Base-by-base conservation (phyloP, 2,329 filamentous ascomycete species). In the Cadophora luteo-olivacea region DNA sequence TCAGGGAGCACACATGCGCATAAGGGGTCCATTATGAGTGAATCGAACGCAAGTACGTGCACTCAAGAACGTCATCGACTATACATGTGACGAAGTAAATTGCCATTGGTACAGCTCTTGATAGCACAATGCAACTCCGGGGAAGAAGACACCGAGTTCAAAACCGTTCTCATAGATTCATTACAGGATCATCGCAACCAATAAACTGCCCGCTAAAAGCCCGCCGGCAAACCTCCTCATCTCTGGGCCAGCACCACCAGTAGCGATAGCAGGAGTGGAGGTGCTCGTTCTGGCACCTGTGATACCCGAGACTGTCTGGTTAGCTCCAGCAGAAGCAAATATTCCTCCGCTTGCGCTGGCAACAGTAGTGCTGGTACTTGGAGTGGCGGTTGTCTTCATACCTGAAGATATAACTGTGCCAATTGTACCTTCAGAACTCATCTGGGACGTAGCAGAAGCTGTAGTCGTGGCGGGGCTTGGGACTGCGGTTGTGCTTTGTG, bases 141-240 rank as follows among this genome's bases (percentile, higher is more conserved):
- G 9, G 7, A 38, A 38, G 8, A 38, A 38, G 12, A 9, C 8
- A 9, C 8, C 36, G 9, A 38, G 2, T 3, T 38, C 8, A 38
- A 11, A 14, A 11, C 8, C 4, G 12, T 38, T 4, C 16, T 48
- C 45, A 49, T 49, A 22, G 6, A 22, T 24, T 58, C 33, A 16
- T 58, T 51, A 68, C 19, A 68, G 51, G 7, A 64, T 41, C 16
- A 67, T 14, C 11, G 61, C 55, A 61, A 65, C 12, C n/a, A 68
- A 41, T 9, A 68, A 32, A 49, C 45, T 65, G 7, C 45, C 48
- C 32, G 33, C 32, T 5, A 68, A 9, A 12, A 68, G 22, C 5
- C 62, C 62, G 54, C 57, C 36, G 4, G 66, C 48, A 33, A 55
- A 61, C n/a, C 32, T 51, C 62, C 57, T 65, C 55, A 65, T 65